Conservation (phyloP, 129 eudicot species). For the Helianthus tuberosus region DNA sequence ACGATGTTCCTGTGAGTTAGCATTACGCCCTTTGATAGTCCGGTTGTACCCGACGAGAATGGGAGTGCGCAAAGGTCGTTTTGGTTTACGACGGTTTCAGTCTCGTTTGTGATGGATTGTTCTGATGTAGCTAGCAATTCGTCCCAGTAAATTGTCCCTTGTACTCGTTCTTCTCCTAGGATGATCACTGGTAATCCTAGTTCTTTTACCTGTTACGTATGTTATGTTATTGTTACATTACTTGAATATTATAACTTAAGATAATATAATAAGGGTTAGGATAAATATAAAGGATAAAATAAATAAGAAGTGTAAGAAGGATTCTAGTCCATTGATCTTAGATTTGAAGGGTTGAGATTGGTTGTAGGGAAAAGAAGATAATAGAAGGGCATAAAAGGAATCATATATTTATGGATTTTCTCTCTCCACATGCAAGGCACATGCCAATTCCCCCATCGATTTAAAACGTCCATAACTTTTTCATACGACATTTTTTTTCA, state of each 20-base stretch:
- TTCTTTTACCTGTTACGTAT: constrained; percentile 55
- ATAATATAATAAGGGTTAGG: no score
- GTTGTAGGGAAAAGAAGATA: no score
- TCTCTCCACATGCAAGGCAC: no score
- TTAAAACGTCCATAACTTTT: no score
- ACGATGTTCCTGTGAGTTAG: constrained; percentile 81
- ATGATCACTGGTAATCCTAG: constrained; percentile 64
- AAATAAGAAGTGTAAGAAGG: no score
- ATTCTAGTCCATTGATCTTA: no score
- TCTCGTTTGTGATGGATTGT: constrained; percentile 41
- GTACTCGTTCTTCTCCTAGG: constrained; percentile 55
- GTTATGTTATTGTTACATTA: neutral
- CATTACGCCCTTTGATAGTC: constrained; percentile 92
- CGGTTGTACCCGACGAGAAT: constrained; percentile 96
- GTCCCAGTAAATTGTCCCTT: constrained; percentile 64
- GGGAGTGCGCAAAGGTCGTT: constrained; percentile 90
- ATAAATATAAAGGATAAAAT: no score
- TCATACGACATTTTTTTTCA: no score
- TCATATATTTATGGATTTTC: no score
- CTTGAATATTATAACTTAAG: neutral
- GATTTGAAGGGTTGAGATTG: no score
- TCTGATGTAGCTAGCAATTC: constrained; percentile 77
- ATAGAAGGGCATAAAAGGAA: no score
- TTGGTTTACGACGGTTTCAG: constrained; percentile 49
- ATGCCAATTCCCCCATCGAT: no score